phyloP scores from a whole-genome alignment of 805 yeast species.

The Maudiozyma saulgeensis region DNA sequence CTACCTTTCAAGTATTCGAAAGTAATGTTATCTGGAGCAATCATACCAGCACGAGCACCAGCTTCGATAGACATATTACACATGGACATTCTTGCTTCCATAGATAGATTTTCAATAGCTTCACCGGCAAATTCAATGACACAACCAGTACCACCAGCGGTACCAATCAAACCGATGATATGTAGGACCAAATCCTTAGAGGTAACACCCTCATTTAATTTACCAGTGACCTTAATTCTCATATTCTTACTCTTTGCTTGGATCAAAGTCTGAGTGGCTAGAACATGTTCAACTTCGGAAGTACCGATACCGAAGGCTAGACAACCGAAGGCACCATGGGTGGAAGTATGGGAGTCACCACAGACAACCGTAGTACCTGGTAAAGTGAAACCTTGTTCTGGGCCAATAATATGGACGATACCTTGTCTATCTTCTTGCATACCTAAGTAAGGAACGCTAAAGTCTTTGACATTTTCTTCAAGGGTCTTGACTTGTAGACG shows the following conservation, averaged over 20 bases:
- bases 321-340: constrained; percentile 98
- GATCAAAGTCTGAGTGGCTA: constrained; percentile 93
- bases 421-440: constrained; percentile 95
- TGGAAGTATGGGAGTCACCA: constrained; percentile 98
- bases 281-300: constrained; percentile 96
- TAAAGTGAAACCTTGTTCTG: constrained; percentile 96
- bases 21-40: constrained; percentile 86
- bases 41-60: constrained; percentile 99
- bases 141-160: constrained; percentile 98
- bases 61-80: constrained; percentile 99
- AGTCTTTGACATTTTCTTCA: constrained; percentile 85
- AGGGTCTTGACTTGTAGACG: constrained; percentile 85
- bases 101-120: constrained; percentile 79
- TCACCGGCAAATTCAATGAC: constrained; percentile 96
- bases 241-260: constrained; percentile 94
- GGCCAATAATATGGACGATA: constrained; percentile 96
- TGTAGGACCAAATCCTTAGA: constrained; percentile 92
- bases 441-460: constrained; percentile 86
- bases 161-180: constrained; percentile 93
- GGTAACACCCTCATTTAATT: constrained; percentile 78
- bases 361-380: constrained; percentile 99
- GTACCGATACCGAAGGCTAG: constrained; percentile 98
- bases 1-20: constrained; percentile 85
- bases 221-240: constrained; percentile 82
- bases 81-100: constrained; percentile 99